phyloP scores from a whole-genome alignment of 495 filamentous ascomycete species.

The Daldinia concentrica region DNA sequence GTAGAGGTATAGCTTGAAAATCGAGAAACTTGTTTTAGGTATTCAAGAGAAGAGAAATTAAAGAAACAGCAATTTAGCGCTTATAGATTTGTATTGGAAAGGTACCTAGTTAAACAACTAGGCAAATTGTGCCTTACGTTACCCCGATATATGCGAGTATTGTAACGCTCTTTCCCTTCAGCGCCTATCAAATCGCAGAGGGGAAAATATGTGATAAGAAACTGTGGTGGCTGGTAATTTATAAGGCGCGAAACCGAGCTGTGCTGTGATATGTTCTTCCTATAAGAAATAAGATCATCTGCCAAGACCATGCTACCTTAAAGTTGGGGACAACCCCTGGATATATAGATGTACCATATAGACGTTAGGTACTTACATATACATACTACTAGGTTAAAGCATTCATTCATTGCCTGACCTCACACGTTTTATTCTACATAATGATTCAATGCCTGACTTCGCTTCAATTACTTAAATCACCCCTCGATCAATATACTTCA shows the following conservation, averaged over 20 bases:
- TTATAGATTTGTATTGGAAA: too few relatives aligned
- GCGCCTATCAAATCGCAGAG: background rate
- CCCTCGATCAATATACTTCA: background rate
- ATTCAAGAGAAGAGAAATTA: too few relatives aligned
- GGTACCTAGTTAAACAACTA: too few relatives aligned
- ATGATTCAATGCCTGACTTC: background rate
- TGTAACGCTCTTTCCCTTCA: background rate
- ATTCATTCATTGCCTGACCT: background rate
- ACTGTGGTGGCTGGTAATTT: constrained; percentile 26
- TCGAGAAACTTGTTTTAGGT: too few relatives aligned
- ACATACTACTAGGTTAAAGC: too few relatives aligned
- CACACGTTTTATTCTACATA: background rate
- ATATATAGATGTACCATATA: background rate
- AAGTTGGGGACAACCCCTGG: background rate
- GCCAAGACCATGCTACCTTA: constrained; percentile 16
- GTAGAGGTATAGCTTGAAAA: too few relatives aligned
- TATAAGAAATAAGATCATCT: background rate
- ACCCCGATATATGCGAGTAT: background rate
- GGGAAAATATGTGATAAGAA: background rate
- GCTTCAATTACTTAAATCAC: background rate
- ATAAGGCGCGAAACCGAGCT: background rate
- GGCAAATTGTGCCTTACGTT: too few relatives aligned
- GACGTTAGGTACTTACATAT: too few relatives aligned
- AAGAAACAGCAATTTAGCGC: too few relatives aligned
- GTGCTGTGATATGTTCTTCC: too few relatives aligned